Base-by-base conservation (phyloP, 805 yeast species). In the Wickerhamomyces canadensis region DNA sequence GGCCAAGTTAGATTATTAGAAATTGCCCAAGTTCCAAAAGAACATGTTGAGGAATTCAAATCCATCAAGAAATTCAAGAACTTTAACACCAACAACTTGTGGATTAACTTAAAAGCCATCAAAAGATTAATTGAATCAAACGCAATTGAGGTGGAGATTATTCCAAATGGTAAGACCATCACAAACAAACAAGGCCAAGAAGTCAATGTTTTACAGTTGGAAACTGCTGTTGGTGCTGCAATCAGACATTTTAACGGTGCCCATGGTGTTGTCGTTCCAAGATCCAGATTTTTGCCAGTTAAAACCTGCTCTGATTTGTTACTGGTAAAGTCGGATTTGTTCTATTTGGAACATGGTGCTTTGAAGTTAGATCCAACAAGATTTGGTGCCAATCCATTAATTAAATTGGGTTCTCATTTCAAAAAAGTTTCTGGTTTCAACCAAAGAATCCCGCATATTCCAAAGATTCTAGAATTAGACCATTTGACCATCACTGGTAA, bases 171-270 rank as follows among this genome's bases (percentile, higher is more conserved):
- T 52, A 93, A 93, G 70, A 70, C 93, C 35, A 80, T 93, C 58
- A 73, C 78, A 36, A 55, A 49, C 35, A 59, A 66, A 46, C 74
- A 74, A 51, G 95, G 95, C 42, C 76, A 77, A 49, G 96, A 89
- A 49, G 72, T 83, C 51, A 80, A 82, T 57, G 97, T 91, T 35
- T 68, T 91, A 57, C 98, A 91, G 70, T 78, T 93, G 59, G 98
- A 93, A 72, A 93, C 98, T 35, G 98, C 98, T 21, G 96, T 87
- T 52, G 98, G 98, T 72, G 98, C 98, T 27, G 98, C 98, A 33
- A 93, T 93, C 60, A 84, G 95, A 67, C 91, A 89, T 67, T 93
- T 93, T 67, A 72, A 81, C 49, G 84, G 86, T 53, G 96, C 97
- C 22, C 96, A 87, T 56, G 98, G 98, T 67, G 94, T 93, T 52